Evolutionary conservation across 352 stramenopile species (phyloP).

Genomic region (Globisporangium acanthophoron): DNA sequence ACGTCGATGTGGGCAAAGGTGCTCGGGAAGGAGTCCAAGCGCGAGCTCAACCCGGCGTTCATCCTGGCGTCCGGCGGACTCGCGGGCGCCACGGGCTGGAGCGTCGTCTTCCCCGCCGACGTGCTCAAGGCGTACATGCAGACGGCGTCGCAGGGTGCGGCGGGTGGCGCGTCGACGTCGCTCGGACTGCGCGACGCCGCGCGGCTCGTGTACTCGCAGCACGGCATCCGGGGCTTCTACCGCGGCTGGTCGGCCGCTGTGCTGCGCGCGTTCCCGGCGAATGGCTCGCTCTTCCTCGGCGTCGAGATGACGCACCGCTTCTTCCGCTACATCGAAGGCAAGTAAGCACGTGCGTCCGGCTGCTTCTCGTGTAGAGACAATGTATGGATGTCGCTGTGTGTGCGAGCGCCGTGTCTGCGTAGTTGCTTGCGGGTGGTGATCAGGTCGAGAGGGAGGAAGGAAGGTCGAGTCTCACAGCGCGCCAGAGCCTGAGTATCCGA

Average conservation of each 20-base stretch:
- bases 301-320: conserved; percentile 84
- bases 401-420: too few relatives aligned
- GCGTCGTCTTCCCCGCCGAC: conserved; percentile 82
- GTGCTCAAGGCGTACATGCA: conserved; percentile 86
- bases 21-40: conserved; percentile 55
- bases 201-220: conserved; percentile 49
- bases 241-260: conserved; percentile 82
- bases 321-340: conserved; percentile 52
- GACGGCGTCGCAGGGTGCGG: conserved; percentile 25
- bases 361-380: not conserved
- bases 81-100: conserved; percentile 77
- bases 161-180: conserved; percentile 1
- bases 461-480: too few relatives aligned
- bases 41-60: conserved; percentile 60
- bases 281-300: conserved; percentile 87
- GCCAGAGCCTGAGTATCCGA: not conserved
- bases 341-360: not conserved
- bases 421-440: too few relatives aligned
- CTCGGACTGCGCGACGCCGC: conserved; percentile 45
- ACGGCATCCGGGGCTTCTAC: conserved; percentile 81
- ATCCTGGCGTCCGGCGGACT: conserved; percentile 77
- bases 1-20: conserved; percentile 42
- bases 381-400: not conserved
- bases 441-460: too few relatives aligned
- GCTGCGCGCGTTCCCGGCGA: conserved; percentile 82